These are phyloP conservation scores for Pseudomonodictys pantanalensis DNA, from an alignment of 495 filamentous ascomycete species.

Conservation along the genomic window DNA sequence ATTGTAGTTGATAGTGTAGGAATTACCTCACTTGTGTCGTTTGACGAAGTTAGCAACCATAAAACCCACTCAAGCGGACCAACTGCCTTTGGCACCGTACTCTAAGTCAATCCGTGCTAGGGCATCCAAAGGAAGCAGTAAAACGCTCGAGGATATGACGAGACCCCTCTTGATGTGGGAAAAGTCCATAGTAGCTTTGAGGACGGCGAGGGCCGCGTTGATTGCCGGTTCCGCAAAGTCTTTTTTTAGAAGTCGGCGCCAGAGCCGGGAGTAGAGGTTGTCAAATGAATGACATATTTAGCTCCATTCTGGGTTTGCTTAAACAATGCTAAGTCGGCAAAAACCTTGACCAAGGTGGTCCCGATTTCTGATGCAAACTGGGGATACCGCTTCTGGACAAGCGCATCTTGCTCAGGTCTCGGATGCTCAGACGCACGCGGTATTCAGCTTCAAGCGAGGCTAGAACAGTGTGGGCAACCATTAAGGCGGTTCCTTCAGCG, in stretches of 20 bases:
- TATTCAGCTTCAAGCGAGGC: neutral
- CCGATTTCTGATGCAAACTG: neutral
- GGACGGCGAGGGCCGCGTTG: neutral
- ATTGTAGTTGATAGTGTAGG: neutral
- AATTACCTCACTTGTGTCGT: neutral
- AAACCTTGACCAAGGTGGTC: neutral
- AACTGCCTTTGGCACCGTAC: neutral
- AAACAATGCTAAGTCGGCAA: neutral
- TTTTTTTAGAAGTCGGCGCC: neutral
- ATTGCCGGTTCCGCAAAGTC: neutral
- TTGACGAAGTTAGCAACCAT: no score
- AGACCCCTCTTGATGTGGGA: neutral
- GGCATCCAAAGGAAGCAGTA: neutral
- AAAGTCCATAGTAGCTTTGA: neutral
- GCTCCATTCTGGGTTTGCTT: neutral
- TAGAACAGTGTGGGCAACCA: neutral
- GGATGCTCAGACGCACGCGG: conserved; percentile 1
- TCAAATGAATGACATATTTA: neutral
- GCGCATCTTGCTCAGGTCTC: neutral
- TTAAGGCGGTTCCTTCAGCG: neutral
- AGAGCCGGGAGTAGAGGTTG: neutral
- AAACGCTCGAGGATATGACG: neutral
- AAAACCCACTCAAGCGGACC: no score
- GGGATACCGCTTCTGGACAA: neutral
- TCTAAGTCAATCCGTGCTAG: neutral